Evolutionary conservation across 1,284 basidiomycete species (phyloP).

Genomic region (Peniophora sp.): DNA sequence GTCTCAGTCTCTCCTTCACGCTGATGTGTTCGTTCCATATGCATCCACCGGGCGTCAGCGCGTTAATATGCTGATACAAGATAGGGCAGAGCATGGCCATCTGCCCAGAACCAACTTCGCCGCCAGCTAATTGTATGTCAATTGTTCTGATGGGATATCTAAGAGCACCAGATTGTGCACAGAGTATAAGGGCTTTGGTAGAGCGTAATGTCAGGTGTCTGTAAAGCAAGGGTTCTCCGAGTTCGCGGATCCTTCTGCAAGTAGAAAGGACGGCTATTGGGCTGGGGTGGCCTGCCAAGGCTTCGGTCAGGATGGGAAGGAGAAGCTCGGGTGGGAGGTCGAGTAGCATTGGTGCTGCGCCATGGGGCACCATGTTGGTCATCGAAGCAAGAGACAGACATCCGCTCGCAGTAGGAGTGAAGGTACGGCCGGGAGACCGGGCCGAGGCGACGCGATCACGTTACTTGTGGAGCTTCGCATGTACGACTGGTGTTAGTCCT

Average conservation of each 20-base stretch:
- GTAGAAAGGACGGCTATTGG: slow-evolving; percentile 9
- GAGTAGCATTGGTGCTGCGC: slow-evolving; percentile 4
- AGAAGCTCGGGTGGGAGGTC: slow-evolving; percentile 9
- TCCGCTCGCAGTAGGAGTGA: no score
- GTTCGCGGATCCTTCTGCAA: slow-evolving; percentile 5
- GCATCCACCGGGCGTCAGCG: slow-evolving; percentile 2
- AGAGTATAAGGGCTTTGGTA: slow-evolving; percentile 3
- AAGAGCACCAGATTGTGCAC: slow-evolving; percentile 1
- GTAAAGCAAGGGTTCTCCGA: slow-evolving; percentile 8
- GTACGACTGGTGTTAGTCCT: no score
- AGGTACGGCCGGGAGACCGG: no score
- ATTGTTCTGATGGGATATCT: not conserved
- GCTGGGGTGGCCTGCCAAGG: slow-evolving; percentile 4
- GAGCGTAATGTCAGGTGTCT: slow-evolving; percentile 7
- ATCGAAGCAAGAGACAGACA: no score
- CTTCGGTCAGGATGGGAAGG: slow-evolving; percentile 1
- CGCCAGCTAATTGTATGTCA: slow-evolving; percentile 7
- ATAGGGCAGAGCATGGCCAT: not conserved
- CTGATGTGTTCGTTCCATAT: not conserved
- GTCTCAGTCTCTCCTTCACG: not conserved
- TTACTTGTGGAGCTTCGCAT: no score
- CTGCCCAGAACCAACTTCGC: slow-evolving; percentile 9
- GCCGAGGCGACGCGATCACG: no score
- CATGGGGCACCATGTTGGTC: no score
- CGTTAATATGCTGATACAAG: not conserved